Base-by-base conservation (phyloP, 306 rosid genomes). In the Medicago truncatula region DNA sequence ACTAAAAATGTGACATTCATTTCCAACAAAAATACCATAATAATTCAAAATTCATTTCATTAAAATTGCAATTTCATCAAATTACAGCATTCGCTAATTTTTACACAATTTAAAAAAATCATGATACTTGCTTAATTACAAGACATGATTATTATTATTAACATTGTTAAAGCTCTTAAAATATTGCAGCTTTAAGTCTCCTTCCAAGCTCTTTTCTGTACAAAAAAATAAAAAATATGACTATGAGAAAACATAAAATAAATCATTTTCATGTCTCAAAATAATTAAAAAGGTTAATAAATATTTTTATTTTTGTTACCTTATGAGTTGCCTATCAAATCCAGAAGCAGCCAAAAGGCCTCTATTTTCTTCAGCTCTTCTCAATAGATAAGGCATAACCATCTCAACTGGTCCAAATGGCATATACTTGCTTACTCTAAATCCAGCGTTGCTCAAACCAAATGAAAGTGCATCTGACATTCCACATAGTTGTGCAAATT, bases 351-450 rank as follows among this genome's bases (percentile, higher is more conserved):
- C 87, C 41, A 95, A 66, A 9, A 92, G 76, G 0, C 99, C 99
- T 80, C 96, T 85, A 38, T 95, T 95, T 18, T 95, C 99, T 71
- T 92, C 99, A 1, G 99, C 97, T 53, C 99, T 88, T 62, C 99
- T 83, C 0, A 95, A 63, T 7, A 95, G 89, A 13, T 92, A 95
- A 20, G 99, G 99, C 78, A 95, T 88, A 11, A 95, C 92, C 83
- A 72, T 78, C 7, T 90, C 91, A 5, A 95, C 81, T 0, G 93
- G 89, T n/a, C 97, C 99, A 78, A 87, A 92, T 2, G 99, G 93
- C 99, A 95, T 89, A 3, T 86, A 95, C 78, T 95, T 95, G 83
- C 99, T 95, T 1, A 95, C 99, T 74, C 83, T 93, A 82, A 95
- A 95, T 46, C 99, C 99, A n/a, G 97, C 94, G 67, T 86, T 90